Evolutionary conservation across 2,329 filamentous ascomycete species (phyloP).

Genomic region (Coniochaeta hoffmannii): DNA sequence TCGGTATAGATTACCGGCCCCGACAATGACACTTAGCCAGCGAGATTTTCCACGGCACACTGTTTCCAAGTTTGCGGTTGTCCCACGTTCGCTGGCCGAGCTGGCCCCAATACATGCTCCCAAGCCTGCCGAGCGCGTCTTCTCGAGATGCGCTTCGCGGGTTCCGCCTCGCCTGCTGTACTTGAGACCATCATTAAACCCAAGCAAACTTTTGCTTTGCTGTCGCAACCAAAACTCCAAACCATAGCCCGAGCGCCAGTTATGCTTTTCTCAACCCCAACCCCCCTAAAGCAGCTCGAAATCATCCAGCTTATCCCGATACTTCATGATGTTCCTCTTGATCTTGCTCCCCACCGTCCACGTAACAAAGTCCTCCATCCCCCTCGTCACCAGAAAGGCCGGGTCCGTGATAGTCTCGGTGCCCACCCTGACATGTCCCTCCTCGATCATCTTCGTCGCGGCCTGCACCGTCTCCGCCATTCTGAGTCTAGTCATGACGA

Average conservation of each 20-base stretch:
- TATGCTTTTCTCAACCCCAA: not conserved
- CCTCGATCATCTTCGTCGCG: constrained; percentile 82
- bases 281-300: constrained; percentile 71
- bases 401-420: constrained; percentile 86
- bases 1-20: too few species aligned
- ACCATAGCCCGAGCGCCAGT: not conserved
- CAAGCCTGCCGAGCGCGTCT: too few species aligned
- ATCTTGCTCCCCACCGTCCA: constrained; percentile 97
- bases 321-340: constrained; percentile 91
- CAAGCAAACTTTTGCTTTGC: too few species aligned
- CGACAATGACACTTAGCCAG: too few species aligned
- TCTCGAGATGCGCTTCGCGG: too few species aligned
- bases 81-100: too few species aligned
- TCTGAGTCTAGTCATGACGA: constrained; percentile 70
- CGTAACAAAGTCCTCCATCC: constrained; percentile 92
- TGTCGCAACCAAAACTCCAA: not conserved
- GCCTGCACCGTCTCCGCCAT: constrained; percentile 91
- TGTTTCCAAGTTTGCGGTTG: too few species aligned
- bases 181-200: too few species aligned
- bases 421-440: constrained; percentile 87
- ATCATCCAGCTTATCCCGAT: constrained; percentile 90
- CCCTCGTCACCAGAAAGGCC: constrained; percentile 80
- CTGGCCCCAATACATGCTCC: too few species aligned
- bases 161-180: too few species aligned
- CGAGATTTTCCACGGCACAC: too few species aligned